Evolutionary conservation across 306 rosid genomes (phyloP).

Genomic region (Lathyrus oleraceus): DNA sequence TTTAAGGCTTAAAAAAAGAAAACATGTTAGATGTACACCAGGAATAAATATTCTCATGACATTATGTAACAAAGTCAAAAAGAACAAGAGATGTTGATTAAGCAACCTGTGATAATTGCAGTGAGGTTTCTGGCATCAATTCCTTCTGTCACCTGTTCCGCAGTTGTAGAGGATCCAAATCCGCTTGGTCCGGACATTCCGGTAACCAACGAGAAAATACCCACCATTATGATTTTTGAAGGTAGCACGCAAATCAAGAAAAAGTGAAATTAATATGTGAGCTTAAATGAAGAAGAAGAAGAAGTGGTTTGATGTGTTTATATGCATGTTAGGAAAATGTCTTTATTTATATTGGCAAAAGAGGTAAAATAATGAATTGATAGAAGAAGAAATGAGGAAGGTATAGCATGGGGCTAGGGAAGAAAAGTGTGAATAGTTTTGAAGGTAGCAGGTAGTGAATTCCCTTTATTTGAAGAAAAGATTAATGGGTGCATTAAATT

Average conservation of each 20-base stretch:
- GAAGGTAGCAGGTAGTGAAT: conserved; percentile 35
- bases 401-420: conserved; percentile 23
- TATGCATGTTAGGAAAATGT: neutral
- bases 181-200: conserved; percentile 80
- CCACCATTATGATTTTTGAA: conserved; percentile 32
- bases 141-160: conserved; percentile 74
- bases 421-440: conserved; percentile 37
- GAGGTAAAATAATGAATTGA: neutral
- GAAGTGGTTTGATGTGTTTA: neutral
- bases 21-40: neutral
- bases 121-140: conserved; percentile 71
- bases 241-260: neutral
- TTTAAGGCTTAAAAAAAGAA: neutral
- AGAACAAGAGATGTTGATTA: neutral
- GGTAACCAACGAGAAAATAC: conserved; percentile 58
- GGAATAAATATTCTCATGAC: neutral
- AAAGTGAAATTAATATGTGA: neutral
- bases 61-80: neutral
- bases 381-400: neutral
- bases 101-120: conserved; percentile 73
- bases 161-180: conserved; percentile 88
- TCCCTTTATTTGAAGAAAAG: neutral
- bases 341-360: neutral
- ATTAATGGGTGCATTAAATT: conserved; percentile 39
- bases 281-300: neutral